Conservation (phyloP, 768 basidiomycete genomes). For the Psilocybe subaeruginosa region DNA sequence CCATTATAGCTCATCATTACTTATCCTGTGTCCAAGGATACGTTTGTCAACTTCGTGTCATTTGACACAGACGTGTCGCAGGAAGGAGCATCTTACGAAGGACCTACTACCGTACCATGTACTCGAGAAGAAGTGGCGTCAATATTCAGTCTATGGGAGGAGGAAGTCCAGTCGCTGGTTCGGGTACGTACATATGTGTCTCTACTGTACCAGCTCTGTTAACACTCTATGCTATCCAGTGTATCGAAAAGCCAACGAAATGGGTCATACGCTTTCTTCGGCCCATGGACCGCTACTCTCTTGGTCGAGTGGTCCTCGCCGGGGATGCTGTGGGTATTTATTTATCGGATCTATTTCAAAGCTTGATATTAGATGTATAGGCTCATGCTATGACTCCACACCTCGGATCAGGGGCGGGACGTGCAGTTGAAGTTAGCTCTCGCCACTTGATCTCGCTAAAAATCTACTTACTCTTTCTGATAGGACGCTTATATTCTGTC, state of each 20-base stretch:
- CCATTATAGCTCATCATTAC: background rate
- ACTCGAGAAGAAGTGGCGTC: conserved; percentile 40
- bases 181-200: conserved; percentile 33
- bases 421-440: conserved; percentile 29
- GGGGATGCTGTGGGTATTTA: conserved; percentile 47
- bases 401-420: conserved; percentile 34
- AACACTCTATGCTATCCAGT: conserved; percentile 23
- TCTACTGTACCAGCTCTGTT: background rate
- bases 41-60: conserved; percentile 51
- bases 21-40: conserved; percentile 46
- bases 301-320: conserved; percentile 43
- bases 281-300: conserved; percentile 40
- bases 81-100: conserved; percentile 35
- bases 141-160: conserved; percentile 45
- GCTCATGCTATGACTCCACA: conserved; percentile 39
- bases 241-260: conserved; percentile 39
- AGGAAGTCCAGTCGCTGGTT: conserved; percentile 46
- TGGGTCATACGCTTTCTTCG: conserved; percentile 48
- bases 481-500: conserved; percentile 44
- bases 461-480: background rate
- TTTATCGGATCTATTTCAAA: background rate
- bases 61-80: conserved; percentile 31
- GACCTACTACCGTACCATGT: conserved; percentile 18
- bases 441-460: background rate
- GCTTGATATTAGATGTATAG: conserved; percentile 11